Conservation (phyloP, 257 asterid species). For the Solanum etuberosum region DNA sequence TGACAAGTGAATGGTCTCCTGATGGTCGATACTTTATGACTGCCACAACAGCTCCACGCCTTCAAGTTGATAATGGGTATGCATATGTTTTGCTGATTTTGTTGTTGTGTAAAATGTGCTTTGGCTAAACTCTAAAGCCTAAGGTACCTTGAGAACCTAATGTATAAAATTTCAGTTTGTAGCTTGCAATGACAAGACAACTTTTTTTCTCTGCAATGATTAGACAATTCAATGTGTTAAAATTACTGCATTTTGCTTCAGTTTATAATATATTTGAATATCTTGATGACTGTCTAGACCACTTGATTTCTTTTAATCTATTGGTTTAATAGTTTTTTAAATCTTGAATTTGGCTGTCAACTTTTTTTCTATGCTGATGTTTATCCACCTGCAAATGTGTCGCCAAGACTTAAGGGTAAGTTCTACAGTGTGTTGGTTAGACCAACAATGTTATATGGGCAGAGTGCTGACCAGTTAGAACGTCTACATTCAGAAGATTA, state of each 20-base stretch:
- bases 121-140: background rate
- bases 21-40: conserved; percentile 93
- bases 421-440: background rate
- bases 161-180: background rate
- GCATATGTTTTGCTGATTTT: conserved; percentile 4
- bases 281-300: background rate
- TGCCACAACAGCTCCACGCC: conserved; percentile 98
- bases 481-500: background rate
- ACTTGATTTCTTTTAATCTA: background rate
- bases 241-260: background rate
- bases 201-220: background rate
- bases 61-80: conserved; percentile 98
- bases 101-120: background rate
- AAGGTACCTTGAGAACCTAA: background rate
- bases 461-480: background rate
- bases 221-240: background rate
- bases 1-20: conserved; percentile 97
- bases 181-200: background rate
- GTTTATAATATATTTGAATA: background rate
- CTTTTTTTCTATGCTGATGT: background rate
- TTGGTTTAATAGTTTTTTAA: background rate
- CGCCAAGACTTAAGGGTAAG: background rate
- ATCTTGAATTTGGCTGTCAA: background rate
- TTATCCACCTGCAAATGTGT: background rate
- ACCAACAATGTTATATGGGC: background rate